Conservation (phyloP, 768 basidiomycete genomes). For the Boletus tylopilopsis region DNA sequence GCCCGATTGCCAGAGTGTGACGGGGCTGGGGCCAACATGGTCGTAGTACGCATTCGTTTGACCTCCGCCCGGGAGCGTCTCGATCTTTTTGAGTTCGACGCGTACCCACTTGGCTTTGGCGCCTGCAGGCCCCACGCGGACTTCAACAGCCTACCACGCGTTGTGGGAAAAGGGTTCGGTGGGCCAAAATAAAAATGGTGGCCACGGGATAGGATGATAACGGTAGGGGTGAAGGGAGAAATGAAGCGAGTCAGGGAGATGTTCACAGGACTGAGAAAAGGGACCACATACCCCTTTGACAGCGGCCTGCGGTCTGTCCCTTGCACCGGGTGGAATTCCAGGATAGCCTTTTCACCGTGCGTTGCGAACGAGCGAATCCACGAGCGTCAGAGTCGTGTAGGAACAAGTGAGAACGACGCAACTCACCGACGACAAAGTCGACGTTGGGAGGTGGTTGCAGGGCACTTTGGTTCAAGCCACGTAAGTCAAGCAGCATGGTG, state of each 20-base stretch:
- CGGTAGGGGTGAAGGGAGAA: background rate
- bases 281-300: conserved; percentile 72
- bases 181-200: background rate
- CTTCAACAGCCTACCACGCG: conserved; percentile 70
- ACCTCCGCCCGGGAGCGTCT: conserved; percentile 72
- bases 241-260: conserved; percentile 2
- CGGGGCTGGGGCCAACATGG: conserved; percentile 75
- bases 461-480: conserved; percentile 44
- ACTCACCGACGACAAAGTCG: conserved; percentile 79
- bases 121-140: conserved; percentile 68
- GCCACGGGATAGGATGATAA: conserved; percentile 4
- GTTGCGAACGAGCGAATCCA: background rate
- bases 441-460: conserved; percentile 86
- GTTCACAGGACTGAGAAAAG: background rate
- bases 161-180: background rate
- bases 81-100: conserved; percentile 88
- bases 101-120: conserved; percentile 91
- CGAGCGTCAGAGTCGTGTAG: background rate
- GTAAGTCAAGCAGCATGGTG: conserved; percentile 2
- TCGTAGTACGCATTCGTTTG: conserved; percentile 71
- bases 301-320: conserved; percentile 75
- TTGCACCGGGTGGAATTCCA: conserved; percentile 77
- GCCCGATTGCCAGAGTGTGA: conserved; percentile 77
- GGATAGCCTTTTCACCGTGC: conserved; percentile 60
- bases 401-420: background rate